These are phyloP conservation scores for Botrytis aclada DNA, from an alignment of 2,329 filamentous ascomycete species.

Conservation along the genomic window DNA sequence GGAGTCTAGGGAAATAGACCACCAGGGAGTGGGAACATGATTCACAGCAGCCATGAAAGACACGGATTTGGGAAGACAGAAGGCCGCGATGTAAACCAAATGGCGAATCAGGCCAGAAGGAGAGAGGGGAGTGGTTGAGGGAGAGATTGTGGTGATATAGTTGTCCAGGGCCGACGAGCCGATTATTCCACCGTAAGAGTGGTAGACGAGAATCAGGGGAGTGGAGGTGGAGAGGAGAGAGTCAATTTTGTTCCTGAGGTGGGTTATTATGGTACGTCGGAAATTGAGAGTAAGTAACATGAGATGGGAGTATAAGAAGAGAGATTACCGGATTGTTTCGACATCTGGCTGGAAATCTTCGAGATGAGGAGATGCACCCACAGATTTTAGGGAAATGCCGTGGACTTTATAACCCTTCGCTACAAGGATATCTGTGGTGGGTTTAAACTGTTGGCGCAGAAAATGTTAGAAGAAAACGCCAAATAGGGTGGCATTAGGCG, in stretches of 20 bases:
- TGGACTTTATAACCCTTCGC: slow-evolving; percentile 26
- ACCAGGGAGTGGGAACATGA: slow-evolving; percentile 24
- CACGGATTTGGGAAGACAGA: slow-evolving; percentile 24
- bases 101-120: background rate
- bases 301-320: background rate
- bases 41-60: slow-evolving; percentile 25
- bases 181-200: slow-evolving; percentile 43
- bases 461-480: background rate
- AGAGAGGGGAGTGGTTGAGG: background rate
- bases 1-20: slow-evolving; percentile 10
- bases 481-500: background rate
- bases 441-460: background rate
- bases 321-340: slow-evolving; percentile 38
- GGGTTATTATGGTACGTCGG: background rate
- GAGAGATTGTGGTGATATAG: slow-evolving; percentile 18
- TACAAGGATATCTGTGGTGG: slow-evolving; percentile 15
- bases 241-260: slow-evolving; percentile 19
- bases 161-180: slow-evolving; percentile 39
- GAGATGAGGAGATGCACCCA: slow-evolving; percentile 23
- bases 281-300: background rate
- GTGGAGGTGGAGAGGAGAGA: slow-evolving; percentile 40
- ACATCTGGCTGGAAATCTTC: slow-evolving; percentile 37
- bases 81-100: slow-evolving; percentile 18
- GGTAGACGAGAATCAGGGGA: slow-evolving; percentile 41
- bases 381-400: slow-evolving; percentile 25